Percentiles rank a stretch among this genome's conserved stretches.
Evolutionary conservation across 2,329 filamentous ascomycete species (phyloP).

Genomic region (Arthrinium phaeospermum): DNA sequence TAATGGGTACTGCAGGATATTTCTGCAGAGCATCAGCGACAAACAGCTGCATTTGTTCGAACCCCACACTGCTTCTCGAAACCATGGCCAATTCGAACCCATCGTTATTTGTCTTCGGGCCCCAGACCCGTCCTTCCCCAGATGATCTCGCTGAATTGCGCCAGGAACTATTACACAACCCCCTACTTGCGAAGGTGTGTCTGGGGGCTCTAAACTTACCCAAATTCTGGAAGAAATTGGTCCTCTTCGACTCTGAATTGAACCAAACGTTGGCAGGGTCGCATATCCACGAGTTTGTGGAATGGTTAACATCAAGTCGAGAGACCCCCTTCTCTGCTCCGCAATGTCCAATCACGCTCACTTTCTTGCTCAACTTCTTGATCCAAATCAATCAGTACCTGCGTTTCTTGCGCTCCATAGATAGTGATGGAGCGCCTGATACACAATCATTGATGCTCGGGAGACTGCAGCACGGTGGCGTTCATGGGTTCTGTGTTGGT

Average conservation of each 20-base stretch:
- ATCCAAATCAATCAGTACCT: constrained; percentile 21
- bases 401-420: constrained; percentile 21
- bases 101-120: constrained; percentile 28
- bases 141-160: constrained; percentile 23
- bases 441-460: background rate
- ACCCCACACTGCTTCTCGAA: too few relatives aligned
- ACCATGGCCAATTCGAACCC: constrained; percentile 2
- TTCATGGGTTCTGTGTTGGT: constrained; percentile 30
- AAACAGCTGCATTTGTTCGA: background rate
- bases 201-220: constrained; percentile 20
- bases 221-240: background rate
- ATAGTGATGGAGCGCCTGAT: background rate
- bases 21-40: too few relatives aligned
- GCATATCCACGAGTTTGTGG: background rate
- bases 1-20: background rate
- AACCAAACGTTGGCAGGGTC: background rate
- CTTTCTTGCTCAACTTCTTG: background rate
- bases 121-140: constrained; percentile 23
- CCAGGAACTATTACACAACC: constrained; percentile 22
- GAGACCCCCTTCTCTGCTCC: background rate
- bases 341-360: background rate
- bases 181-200: constrained; percentile 19
- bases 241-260: background rate
- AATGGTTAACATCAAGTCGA: constrained; percentile 11
- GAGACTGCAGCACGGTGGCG: constrained; percentile 18